Conservation (phyloP, 371 early-diverging fungal genomes). For the Rozella allomycis region DNA sequence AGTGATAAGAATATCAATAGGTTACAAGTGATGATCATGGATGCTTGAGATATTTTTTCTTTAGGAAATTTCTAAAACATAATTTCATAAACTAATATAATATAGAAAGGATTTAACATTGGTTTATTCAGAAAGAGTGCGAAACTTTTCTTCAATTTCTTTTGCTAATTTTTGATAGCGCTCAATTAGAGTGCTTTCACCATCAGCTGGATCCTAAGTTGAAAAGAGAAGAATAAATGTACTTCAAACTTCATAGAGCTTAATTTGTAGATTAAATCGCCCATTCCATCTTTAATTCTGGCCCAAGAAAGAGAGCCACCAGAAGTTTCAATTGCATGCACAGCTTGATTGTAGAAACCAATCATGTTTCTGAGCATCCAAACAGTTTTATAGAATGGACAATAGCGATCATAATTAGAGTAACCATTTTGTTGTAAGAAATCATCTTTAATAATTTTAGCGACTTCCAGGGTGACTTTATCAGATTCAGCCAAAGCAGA, state of each 20-base stretch:
- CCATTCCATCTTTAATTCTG: conserved; percentile 75
- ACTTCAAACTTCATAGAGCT: conserved; percentile 98
- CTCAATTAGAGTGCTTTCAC: conserved; percentile 58
- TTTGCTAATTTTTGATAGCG: conserved; percentile 57
- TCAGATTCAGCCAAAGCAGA: conserved; percentile 92
- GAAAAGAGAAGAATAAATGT: conserved; percentile 1
- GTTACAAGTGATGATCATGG: too few species aligned
- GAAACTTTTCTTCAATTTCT: conserved; percentile 91
- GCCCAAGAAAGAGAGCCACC: conserved; percentile 81
- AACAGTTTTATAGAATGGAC: conserved; percentile 97
- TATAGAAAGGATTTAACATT: too few species aligned
- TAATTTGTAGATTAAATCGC: conserved; percentile 85
- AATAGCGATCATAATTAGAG: conserved; percentile 96
- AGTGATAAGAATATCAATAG: too few species aligned
- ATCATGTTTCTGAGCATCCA: conserved; percentile 97
- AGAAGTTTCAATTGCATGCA: conserved; percentile 75
- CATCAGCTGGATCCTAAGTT: conserved; percentile 70
- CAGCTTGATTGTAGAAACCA: conserved; percentile 82
- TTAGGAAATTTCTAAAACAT: too few species aligned
- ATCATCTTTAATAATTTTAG: conserved; percentile 98
- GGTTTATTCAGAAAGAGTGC: conserved; percentile 32
- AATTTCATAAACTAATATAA: too few species aligned
- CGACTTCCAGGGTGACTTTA: conserved; percentile 95
- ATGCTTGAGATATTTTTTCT: too few species aligned
- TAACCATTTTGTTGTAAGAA: conserved; percentile 99